Percentiles rank a stretch among this genome's conserved stretches.
These are phyloP conservation scores for Gamarada debralockiae DNA, from an alignment of 495 filamentous ascomycete species.

Conservation along the genomic window DNA sequence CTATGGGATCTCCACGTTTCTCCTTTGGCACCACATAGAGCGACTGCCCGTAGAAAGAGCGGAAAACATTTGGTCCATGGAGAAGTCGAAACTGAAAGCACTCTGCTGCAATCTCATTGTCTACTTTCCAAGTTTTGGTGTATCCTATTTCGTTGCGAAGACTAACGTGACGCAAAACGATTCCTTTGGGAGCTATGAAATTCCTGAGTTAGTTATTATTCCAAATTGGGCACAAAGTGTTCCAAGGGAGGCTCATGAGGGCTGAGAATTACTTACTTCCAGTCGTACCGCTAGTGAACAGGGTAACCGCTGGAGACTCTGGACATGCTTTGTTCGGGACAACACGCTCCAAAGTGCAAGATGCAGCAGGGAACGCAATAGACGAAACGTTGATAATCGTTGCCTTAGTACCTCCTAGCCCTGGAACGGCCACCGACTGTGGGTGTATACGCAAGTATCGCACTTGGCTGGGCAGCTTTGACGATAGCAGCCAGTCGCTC, in stretches of 20 bases:
- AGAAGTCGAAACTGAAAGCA: slow-evolving; percentile 11
- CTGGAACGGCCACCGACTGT: background rate
- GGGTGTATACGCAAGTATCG: slow-evolving; percentile 8
- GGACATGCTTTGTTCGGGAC: background rate
- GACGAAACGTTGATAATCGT: background rate
- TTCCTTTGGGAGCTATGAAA: slow-evolving; percentile 93
- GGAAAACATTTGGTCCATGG: slow-evolving; percentile 3
- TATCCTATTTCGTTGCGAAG: slow-evolving; percentile 29
- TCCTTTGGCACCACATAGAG: slow-evolving; percentile 1
- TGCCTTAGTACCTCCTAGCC: background rate
- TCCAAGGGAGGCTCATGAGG: too few species aligned
- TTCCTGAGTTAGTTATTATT: too few species aligned
- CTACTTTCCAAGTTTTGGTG: slow-evolving; percentile 6
- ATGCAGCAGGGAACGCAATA: background rate
- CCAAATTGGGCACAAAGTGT: too few species aligned
- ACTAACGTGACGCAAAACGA: slow-evolving; percentile 74
- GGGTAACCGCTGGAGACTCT: slow-evolving; percentile 45
- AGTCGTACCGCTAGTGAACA: slow-evolving; percentile 97
- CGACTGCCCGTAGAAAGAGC: slow-evolving; percentile 7
- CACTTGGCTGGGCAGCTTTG: background rate
- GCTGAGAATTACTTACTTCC: too few species aligned
- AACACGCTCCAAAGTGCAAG: too few species aligned
- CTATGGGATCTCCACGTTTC: slow-evolving; percentile 5
- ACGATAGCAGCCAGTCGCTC: slow-evolving; percentile 18
- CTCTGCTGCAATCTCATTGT: slow-evolving; percentile 14